Conservation (phyloP, 73 alveolate genomes). For the Urostyla sp. region DNA sequence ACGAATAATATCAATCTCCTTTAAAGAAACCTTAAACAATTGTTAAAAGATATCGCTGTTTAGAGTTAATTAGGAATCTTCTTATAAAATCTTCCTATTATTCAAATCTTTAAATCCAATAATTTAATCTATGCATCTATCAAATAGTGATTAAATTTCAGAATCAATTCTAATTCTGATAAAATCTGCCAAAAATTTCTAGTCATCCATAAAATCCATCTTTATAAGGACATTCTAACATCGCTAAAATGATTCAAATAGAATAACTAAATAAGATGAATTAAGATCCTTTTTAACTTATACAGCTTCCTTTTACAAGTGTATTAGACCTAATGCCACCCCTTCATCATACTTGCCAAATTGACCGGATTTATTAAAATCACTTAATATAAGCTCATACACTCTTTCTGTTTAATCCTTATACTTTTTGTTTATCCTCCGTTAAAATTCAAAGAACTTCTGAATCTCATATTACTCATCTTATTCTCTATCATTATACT, state of each 20-base stretch:
- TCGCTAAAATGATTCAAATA: neutral
- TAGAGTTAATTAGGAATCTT: too few species aligned
- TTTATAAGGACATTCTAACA: too few species aligned
- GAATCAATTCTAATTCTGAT: conserved; percentile 4
- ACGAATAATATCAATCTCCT: neutral
- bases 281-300: conserved; percentile 5
- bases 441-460: neutral
- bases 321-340: conserved; percentile 8
- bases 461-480: conserved; percentile 1
- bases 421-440: conserved; percentile 21
- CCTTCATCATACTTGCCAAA: conserved; percentile 27
- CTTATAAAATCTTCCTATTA: neutral
- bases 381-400: neutral
- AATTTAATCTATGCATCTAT: conserved; percentile 7
- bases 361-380: neutral
- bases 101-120: neutral
- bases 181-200: too few species aligned
- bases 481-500: neutral
- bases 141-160: neutral
- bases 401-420: conserved; percentile 8
- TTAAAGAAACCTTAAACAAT: neutral
- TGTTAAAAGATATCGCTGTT: neutral
- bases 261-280: conserved; percentile 1
- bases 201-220: too few species aligned
- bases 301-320: conserved; percentile 3